These are phyloP conservation scores for Pezicula rhizophila DNA, from an alignment of 2,329 filamentous ascomycete species.

Conservation along the genomic window DNA sequence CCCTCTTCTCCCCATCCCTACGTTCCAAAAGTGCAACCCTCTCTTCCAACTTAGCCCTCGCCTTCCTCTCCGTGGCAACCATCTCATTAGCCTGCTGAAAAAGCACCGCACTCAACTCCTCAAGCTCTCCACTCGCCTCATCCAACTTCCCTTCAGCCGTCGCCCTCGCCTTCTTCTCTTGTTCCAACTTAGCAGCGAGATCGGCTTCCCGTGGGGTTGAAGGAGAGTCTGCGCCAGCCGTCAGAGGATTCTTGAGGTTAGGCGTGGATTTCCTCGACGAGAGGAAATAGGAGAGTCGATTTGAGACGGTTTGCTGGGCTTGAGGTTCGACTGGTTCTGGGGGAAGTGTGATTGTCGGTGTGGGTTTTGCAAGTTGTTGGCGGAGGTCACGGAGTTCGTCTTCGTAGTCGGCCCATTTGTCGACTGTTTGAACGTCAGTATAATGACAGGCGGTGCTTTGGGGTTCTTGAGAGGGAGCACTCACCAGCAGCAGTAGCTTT, in stretches of 20 bases:
- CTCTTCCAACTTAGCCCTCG: constrained; percentile 65
- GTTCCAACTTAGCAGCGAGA: constrained; percentile 56
- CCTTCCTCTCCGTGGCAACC: constrained; percentile 71
- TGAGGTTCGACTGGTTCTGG: constrained; percentile 5
- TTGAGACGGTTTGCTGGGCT: constrained; percentile 18
- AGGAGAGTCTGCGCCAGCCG: constrained; percentile 3
- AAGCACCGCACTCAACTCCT: constrained; percentile 68
- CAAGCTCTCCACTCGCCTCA: constrained; percentile 65
- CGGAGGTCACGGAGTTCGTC: constrained; percentile 64
- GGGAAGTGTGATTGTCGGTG: constrained; percentile 29
- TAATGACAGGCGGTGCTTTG: not conserved
- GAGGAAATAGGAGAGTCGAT: constrained; percentile 38
- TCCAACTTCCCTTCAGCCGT: constrained; percentile 64
- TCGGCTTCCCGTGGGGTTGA: constrained; percentile 31
- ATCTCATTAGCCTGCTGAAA: constrained; percentile 86
- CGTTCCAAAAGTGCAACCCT: constrained; percentile 62
- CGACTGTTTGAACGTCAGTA: constrained; percentile 35
- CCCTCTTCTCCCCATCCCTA: constrained; percentile 64
- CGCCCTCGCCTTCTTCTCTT: constrained; percentile 60
- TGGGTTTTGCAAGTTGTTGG: constrained; percentile 13
- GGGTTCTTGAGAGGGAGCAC: constrained; percentile 16
- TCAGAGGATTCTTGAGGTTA: constrained; percentile 24
- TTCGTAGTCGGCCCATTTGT: constrained; percentile 72
- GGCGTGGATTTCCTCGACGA: constrained; percentile 42
- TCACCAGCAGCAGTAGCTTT: constrained; percentile 60